phyloP scores from a whole-genome alignment of 2,329 filamentous ascomycete species.

The Leptographium wingfieldii region DNA sequence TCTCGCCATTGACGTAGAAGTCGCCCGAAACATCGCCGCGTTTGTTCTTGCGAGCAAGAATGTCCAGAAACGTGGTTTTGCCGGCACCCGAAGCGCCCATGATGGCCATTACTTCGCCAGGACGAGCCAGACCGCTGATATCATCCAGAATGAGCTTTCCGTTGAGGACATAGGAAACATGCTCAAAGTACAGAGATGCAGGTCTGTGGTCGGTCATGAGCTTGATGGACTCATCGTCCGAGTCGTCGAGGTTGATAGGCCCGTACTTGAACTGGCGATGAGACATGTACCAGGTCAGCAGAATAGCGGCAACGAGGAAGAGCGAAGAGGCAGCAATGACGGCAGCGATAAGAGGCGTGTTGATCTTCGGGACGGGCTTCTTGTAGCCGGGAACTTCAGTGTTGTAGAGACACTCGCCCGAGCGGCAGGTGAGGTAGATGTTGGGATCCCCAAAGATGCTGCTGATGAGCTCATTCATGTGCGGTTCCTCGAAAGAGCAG shows the following conservation, averaged over 20 bases:
- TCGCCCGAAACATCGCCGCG: conserved; percentile 65
- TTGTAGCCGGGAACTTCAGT: conserved; percentile 89
- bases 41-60: conserved; percentile 94
- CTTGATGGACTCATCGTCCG: conserved; percentile 75
- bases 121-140: conserved; percentile 77
- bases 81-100: conserved; percentile 97
- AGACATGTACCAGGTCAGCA: conserved; percentile 78
- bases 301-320: conserved; percentile 70
- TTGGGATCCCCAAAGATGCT: conserved; percentile 83
- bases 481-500: conserved; percentile 80
- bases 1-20: conserved; percentile 90
- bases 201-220: conserved; percentile 88
- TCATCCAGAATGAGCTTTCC: conserved; percentile 73
- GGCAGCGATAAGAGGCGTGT: conserved; percentile 87
- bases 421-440: conserved; percentile 68
- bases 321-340: conserved; percentile 79
- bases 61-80: conserved; percentile 94
- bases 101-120: conserved; percentile 91
- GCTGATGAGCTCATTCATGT: conserved; percentile 83
- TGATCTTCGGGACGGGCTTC: conserved; percentile 83
- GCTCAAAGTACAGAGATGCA: conserved; percentile 75
- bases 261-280: conserved; percentile 59
- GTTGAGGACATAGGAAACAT: conserved; percentile 76
- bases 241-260: conserved; percentile 73
- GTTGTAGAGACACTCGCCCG: conserved; percentile 86